Evolutionary conservation across 2,329 filamentous ascomycete genomes (phyloP).

Genomic region (Trichoderma simmonsii): DNA sequence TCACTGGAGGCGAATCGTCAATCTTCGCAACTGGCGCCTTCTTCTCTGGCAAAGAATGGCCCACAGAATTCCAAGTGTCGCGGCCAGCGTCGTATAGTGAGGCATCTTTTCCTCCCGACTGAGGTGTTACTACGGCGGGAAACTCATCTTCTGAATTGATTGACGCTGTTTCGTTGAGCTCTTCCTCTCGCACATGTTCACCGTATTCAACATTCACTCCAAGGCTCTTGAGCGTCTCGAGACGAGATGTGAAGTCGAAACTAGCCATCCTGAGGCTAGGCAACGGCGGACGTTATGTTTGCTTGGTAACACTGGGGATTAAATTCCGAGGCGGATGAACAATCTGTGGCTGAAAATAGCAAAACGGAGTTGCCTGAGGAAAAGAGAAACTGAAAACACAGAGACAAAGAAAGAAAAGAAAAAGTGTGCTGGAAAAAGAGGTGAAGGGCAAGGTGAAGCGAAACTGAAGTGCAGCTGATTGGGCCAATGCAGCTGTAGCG

Average conservation of each 20-base stretch:
- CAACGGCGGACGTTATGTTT: neutral
- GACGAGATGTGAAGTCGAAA: constrained; percentile 20
- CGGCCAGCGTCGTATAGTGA: neutral
- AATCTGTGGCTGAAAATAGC: neutral
- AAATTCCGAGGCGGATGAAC: neutral
- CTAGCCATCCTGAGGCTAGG: constrained; percentile 21
- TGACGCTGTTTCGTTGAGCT: neutral
- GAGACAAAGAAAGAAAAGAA: neutral
- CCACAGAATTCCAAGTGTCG: neutral
- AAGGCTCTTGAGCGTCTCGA: constrained; percentile 26
- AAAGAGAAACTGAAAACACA: neutral
- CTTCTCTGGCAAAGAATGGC: neutral
- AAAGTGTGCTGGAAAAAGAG: neutral
- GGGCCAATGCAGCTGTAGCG: neutral
- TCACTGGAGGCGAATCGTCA: neutral
- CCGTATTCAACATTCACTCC: constrained; percentile 19
- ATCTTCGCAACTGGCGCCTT: neutral
- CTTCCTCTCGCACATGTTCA: neutral
- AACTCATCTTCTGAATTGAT: constrained; percentile 4
- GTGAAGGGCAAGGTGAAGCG: neutral
- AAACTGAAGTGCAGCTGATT: neutral
- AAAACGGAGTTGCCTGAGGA: neutral
- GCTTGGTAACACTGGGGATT: neutral
- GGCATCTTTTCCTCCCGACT: neutral
- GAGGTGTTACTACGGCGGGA: neutral